Base-by-base conservation (phyloP, 2,329 filamentous ascomycete genomes). In the Diaporthe sp. region DNA sequence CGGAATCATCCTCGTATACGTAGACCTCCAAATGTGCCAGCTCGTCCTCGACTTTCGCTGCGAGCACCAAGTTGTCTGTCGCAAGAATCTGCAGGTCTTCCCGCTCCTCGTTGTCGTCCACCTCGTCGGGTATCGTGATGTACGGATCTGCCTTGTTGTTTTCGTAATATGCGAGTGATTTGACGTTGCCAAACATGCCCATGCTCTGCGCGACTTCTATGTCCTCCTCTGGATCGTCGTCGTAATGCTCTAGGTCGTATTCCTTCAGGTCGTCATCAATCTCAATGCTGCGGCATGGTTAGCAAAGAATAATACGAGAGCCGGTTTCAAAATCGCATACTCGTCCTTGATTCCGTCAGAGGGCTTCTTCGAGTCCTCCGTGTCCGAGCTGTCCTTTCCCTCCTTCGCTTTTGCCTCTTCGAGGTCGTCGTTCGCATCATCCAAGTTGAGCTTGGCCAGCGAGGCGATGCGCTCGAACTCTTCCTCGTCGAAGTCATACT, bases 81-180 rank as follows among this genome's bases (percentile, higher is more conserved):
- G 95, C 92, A 78, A 98, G 86, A 78, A 99, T 94, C 85, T 99
- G 96, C 73, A 99, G 89, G 80, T 99, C 96, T 86, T 98, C 95
- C 75, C 95, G 90, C 74, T 98, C 94, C 44, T 98, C 94, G 25
- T 95, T 94, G n/a, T 93, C 92, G 51, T 93, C 90, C 60, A 91
- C 91, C 53, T 91, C 86, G 22, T 87, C 89, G 73, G 89, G 88
- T 81, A 99, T 89, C 60, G 96, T 98, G 82, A 99, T 97, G 85
- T 99, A 99, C 1, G 97, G 97, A 82, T 99, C 97, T 72, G 98
- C 95, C 82, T 96, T 94, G 85, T 98, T 97, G 77, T 95, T 95
- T 79, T 96, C 92, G 87, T 99, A 96, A 86, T 98, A 99, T 20
- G 95, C 94, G 37, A 99, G 88, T 42, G 95, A 96, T 85, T 97